phyloP scores from a whole-genome alignment of 192 early-diverging fungal species.

The Backusella liffmaniae region DNA sequence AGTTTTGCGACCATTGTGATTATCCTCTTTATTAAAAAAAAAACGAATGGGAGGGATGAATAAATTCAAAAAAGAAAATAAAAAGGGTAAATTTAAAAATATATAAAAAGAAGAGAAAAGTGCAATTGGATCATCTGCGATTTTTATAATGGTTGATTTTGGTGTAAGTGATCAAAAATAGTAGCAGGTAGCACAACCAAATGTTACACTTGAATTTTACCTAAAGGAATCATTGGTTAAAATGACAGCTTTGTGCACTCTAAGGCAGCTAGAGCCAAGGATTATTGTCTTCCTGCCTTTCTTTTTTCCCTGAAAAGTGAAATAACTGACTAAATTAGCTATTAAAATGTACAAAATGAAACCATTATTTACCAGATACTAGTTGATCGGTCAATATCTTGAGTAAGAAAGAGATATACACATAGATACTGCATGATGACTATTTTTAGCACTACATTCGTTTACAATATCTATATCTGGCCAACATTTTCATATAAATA shows the following conservation, averaged over 20 bases:
- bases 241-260: not conserved
- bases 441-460: not conserved
- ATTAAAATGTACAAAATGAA: not conserved
- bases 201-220: not conserved
- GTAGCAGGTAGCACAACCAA: not conserved
- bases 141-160: slow-evolving; percentile 1
- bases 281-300: not conserved
- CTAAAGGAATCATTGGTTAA: not conserved
- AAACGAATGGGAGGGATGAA: not conserved
- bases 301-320: not conserved
- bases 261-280: not conserved
- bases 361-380: not conserved
- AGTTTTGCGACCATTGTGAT: not conserved
- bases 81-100: not conserved
- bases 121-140: not conserved
- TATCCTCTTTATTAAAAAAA: not conserved
- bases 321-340: not conserved
- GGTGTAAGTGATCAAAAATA: slow-evolving; percentile 5
- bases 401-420: not conserved
- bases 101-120: not conserved
- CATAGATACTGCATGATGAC: not conserved
- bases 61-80: not conserved
- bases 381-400: not conserved
- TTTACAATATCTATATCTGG: not conserved
- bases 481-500: not conserved